phyloP scores from a whole-genome alignment of 2,329 filamentous ascomycete genomes.

The Colletotrichum paranaense region DNA sequence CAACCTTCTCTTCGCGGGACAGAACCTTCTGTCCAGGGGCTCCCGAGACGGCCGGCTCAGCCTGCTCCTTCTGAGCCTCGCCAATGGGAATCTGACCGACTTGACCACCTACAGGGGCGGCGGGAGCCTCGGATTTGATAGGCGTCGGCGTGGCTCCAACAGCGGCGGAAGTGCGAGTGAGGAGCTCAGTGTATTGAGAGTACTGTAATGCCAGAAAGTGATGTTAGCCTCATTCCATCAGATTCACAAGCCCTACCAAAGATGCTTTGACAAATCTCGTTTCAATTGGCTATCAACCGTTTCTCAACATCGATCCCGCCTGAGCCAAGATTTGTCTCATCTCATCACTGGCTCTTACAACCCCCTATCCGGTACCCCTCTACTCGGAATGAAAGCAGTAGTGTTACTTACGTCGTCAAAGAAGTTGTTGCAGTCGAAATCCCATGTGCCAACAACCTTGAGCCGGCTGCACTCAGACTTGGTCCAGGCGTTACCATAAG shows the following conservation, averaged over 20 bases:
- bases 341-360: not conserved
- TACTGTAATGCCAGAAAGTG: conserved; percentile 25
- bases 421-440: conserved; percentile 98
- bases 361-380: conserved; percentile 46
- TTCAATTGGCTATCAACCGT: conserved; percentile 26
- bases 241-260: not conserved
- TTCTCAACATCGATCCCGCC: not conserved
- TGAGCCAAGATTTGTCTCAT: not conserved
- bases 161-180: conserved; percentile 17
- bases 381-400: conserved; percentile 49
- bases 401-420: conserved; percentile 79
- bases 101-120: conserved; percentile 29
- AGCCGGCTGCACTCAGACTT: conserved; percentile 85
- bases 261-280: conserved; percentile 15
- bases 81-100: conserved; percentile 42
- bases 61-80: conserved; percentile 41
- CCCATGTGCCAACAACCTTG: conserved; percentile 91
- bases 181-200: conserved; percentile 28
- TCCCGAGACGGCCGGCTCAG: conserved; percentile 55
- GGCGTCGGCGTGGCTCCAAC: conserved; percentile 23
- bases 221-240: conserved; percentile 14
- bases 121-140: conserved; percentile 26
- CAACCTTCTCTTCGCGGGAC: conserved; percentile 81
- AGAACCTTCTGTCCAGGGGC: conserved; percentile 63
- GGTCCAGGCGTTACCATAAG: conserved; percentile 96